phyloP scores from a whole-genome alignment of 2,329 filamentous ascomycete species.

The Colletotrichum cordylinicola region DNA sequence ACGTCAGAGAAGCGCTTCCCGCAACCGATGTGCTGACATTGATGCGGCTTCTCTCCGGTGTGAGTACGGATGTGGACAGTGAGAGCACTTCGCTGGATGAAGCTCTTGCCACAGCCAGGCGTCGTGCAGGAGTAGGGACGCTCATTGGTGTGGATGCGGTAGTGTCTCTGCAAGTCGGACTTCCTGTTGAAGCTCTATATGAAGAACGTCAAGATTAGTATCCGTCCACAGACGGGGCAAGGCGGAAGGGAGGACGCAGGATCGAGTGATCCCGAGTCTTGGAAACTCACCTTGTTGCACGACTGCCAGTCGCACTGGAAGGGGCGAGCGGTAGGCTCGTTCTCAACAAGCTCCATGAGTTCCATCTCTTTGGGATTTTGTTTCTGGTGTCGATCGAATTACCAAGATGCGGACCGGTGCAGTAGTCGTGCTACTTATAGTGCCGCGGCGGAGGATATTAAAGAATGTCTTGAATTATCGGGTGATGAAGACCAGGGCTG shows the following conservation, averaged over 20 bases:
- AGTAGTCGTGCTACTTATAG: conserved; percentile 21
- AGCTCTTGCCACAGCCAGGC: conserved; percentile 70
- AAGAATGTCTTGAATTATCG: conserved; percentile 13
- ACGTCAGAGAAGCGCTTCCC: conserved; percentile 75
- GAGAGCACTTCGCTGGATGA: conserved; percentile 73
- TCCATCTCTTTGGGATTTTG: conserved; percentile 54
- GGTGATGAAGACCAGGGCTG: conserved; percentile 9
- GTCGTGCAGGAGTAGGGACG: conserved; percentile 68
- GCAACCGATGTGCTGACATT: conserved; percentile 69
- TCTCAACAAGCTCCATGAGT: conserved; percentile 69
- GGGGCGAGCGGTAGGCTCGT: conserved; percentile 66
- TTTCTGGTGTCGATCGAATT: conserved; percentile 28
- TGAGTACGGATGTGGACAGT: conserved; percentile 76
- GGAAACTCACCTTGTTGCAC: conserved; percentile 62
- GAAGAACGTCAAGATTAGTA: conserved; percentile 21
- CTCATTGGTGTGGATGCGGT: conserved; percentile 76
- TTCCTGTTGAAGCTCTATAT: conserved; percentile 75
- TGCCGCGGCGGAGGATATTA: conserved; percentile 4
- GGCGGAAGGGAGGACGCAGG: not conserved
- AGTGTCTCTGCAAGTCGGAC: conserved; percentile 73
- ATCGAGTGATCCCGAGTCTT: not conserved
- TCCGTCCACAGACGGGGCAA: not conserved
- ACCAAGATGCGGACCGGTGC: conserved; percentile 34
- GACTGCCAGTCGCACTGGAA: conserved; percentile 69
- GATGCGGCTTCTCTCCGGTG: conserved; percentile 75